These are phyloP conservation scores for Boletus rex-veris DNA, from an alignment of 768 basidiomycete species.

Conservation along the genomic window DNA sequence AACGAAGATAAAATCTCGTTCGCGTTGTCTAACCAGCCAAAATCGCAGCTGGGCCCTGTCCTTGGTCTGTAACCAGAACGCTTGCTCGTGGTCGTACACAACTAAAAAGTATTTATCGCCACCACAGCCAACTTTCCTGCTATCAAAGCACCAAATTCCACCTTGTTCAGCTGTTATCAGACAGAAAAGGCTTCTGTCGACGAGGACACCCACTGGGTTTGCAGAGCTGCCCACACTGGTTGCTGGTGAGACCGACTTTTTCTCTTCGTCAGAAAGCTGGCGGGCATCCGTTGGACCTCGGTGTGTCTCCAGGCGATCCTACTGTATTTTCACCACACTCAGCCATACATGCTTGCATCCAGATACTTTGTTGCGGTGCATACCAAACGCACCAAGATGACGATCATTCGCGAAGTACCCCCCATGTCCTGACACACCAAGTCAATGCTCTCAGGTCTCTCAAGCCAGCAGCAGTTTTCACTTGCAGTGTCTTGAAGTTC, in stretches of 20 bases:
- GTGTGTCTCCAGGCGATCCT: conserved; percentile 40
- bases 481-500: conserved; percentile 55
- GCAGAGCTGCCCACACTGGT: conserved; percentile 42
- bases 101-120: conserved; percentile 2
- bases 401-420: conserved; percentile 64
- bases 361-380: conserved; percentile 85
- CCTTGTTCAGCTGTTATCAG: conserved; percentile 59
- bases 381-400: conserved; percentile 69
- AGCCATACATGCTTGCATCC: neutral
- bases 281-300: conserved; percentile 59
- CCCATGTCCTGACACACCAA: conserved; percentile 46
- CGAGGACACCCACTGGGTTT: conserved; percentile 27
- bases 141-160: conserved; percentile 52
- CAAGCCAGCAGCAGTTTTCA: conserved; percentile 47
- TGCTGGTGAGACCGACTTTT: conserved; percentile 86
- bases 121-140: conserved; percentile 62
- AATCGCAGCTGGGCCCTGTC: conserved; percentile 32
- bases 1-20: conserved; percentile 36
- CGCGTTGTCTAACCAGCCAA: conserved; percentile 33
- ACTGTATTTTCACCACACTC: conserved; percentile 1
- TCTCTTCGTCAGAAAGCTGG: conserved; percentile 55
- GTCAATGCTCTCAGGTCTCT: conserved; percentile 83
- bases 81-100: rapidly evolving
- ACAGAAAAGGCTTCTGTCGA: conserved; percentile 30
- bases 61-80: conserved; percentile 38